These are phyloP conservation scores for Vickermania ingenoplastis DNA, from an alignment of 208 protist genomes.

Conservation along the genomic window DNA sequence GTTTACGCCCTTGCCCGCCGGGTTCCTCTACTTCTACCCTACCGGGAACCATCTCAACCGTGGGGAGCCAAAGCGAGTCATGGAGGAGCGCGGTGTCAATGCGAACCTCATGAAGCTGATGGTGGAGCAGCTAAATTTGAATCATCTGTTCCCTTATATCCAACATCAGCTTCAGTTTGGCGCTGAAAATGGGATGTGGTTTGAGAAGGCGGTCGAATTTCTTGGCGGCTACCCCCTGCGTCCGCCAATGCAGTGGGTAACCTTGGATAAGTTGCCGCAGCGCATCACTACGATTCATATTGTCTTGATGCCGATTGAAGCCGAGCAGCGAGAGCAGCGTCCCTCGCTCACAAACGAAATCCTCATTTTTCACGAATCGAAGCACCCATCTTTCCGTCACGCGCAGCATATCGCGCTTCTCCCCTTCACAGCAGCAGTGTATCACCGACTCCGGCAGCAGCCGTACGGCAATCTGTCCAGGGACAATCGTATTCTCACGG, in stretches of 20 bases:
- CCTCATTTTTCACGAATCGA: neutral
- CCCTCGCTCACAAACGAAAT: neutral
- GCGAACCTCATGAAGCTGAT: neutral
- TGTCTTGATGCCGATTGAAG: neutral
- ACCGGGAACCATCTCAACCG: neutral
- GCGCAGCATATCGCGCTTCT: neutral
- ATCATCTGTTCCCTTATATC: neutral
- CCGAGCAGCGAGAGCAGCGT: neutral
- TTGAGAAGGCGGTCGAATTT: neutral
- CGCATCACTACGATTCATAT: neutral
- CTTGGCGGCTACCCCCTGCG: neutral
- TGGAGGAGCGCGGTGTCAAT: neutral
- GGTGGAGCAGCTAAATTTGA: neutral
- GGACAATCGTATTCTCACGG: neutral
- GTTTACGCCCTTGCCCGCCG: neutral
- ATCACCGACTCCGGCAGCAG: neutral
- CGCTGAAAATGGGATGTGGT: neutral
- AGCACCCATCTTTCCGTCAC: neutral
- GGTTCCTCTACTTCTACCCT: neutral
- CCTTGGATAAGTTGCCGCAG: neutral
- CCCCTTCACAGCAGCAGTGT: neutral
- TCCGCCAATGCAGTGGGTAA: neutral
- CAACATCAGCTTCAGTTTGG: neutral
- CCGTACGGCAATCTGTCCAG: neutral
- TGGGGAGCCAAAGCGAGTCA: no score